Evolutionary conservation across 2,329 filamentous ascomycete genomes (phyloP).

Genomic region (Colletotrichum godetiae): DNA sequence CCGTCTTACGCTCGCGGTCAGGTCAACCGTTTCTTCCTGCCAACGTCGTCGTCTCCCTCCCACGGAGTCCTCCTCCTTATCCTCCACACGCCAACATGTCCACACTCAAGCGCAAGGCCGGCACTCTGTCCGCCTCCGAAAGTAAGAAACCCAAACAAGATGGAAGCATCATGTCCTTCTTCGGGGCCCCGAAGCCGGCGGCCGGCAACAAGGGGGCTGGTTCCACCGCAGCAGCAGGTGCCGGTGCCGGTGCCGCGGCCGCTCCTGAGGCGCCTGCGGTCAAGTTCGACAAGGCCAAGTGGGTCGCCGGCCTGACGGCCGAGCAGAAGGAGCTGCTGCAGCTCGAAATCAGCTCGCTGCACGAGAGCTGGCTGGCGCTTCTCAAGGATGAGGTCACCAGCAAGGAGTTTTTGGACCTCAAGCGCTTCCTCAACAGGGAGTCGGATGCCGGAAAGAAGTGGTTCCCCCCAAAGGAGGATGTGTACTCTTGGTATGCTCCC

Average conservation of each 20-base stretch:
- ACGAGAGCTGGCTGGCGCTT: slow-evolving; percentile 90
- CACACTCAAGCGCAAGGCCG: slow-evolving; percentile 75
- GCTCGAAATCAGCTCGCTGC: slow-evolving; percentile 91
- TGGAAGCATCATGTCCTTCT: slow-evolving; percentile 89
- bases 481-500: slow-evolving; percentile 90
- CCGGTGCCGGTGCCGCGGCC: slow-evolving; percentile 33
- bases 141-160: slow-evolving; percentile 80
- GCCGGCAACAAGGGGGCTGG: slow-evolving; percentile 35
- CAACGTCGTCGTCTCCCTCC: slow-evolving; percentile 10
- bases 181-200: slow-evolving; percentile 73
- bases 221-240: slow-evolving; percentile 14
- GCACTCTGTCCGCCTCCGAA: slow-evolving; percentile 55
- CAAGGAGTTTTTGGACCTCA: slow-evolving; percentile 86
- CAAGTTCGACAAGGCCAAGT: slow-evolving; percentile 90
- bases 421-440: slow-evolving; percentile 87
- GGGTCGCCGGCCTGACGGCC: slow-evolving; percentile 80
- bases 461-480: slow-evolving; percentile 87
- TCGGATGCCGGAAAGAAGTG: slow-evolving; percentile 78
- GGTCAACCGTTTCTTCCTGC: slow-evolving; percentile 5
- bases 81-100: slow-evolving; percentile 53
- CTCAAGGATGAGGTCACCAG: slow-evolving; percentile 87
- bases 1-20: background rate
- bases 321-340: slow-evolving; percentile 87
- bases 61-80: background rate
- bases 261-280: slow-evolving; percentile 46